Base-by-base conservation (phyloP, 2,329 filamentous ascomycete genomes). In the Aspergillus texensis region DNA sequence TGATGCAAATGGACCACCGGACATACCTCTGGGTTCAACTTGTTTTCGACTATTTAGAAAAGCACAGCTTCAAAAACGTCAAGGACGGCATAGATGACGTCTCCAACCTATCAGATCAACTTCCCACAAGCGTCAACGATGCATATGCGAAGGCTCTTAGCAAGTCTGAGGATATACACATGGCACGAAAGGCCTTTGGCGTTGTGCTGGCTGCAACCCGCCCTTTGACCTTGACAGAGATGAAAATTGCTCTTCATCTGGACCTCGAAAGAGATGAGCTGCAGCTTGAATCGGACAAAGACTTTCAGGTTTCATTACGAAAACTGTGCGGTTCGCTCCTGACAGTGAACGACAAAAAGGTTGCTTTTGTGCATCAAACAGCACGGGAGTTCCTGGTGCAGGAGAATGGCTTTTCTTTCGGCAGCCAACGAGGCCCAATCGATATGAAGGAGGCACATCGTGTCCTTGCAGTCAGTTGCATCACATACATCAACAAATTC, bases 1-100 rank as follows among this genome's bases (percentile, higher is more conserved):
- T 55, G 36, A 2, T 9, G 52, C 5, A 55, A 28, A 32, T 28
- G 28, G 3, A 16, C n/a, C 26, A 55, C 52, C 26, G 26, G 4
- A 55, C 26, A 32, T 55, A 55, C 21, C 75, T 81, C 24, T 80
- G 74, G 78, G 67, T 78, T 4, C 69, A 77, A 39, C 70, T 80
- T 59, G 68, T 79, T 1, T 76, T 79, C 19, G 66, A 78, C 19
- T 68, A 74, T 57, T 61, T 79, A 4, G 16, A 70, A 53, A 60
- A 50, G 16, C 32, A 61, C 4, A 34, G 28, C 52, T 70, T 75
- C 30, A 41, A 8, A 2, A 41, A 41, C 45, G 64, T 64, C 26
- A 30, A 14, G 0, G 50, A 55, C 6, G 66, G 63, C 11, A 12
- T 12, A 12, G 32, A 34, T 12, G 19, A 26, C 63, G 8, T 32